Evolutionary conservation across 2,329 filamentous ascomycete genomes (phyloP), one percentile per base, ranked within the genome.

Genomic region (Talaromyces marneffei): DNA sequence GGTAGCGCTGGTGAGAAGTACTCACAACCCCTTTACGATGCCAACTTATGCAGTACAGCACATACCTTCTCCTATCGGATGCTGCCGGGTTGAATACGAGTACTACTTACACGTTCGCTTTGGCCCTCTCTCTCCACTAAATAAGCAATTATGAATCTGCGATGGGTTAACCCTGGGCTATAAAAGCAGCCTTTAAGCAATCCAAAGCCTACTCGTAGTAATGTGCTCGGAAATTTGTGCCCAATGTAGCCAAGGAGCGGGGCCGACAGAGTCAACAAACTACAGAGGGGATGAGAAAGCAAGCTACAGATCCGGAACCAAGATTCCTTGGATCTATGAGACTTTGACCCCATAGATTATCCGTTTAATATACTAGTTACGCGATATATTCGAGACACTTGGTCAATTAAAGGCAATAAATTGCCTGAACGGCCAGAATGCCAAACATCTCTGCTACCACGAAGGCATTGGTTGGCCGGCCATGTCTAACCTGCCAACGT

Each of bases 401-500:
- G 9, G 27, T 23, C 27, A 52, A 52, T 52, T 23, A 29, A 31
- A n/a, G 52, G 37, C 16, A 52, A 20, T 35, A 20, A 12, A 42
- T 29, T 20, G 37, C 25, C 50, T 55, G 7, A 25, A 25, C 46
- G 46, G 55, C 14, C 14, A 44, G 48, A 10, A 62, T 62, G 60
- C 60, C 60, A 29, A 62, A 62, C 52, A 59, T 62, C 9, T 58
- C 60, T 14, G 60, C 57, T 12, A 58, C 48, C 23, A 50, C 40
- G 46, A 59, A 58, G 29, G 60, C 60, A 10, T 31, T 62, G 14
- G 29, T 62, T 48, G 60, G 60, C 6, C 55, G 60, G n/a, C 60
- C 60, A 14, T 62, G 60, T 35, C 54, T 62, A 23, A 62, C 56
- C 9, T 62, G 60, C 31, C 60, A 58, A 48, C 55, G 57, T n/a